These are phyloP conservation scores for Nadsonia commutata DNA, from an alignment of 1,139 yeast species.

Conservation along the genomic window DNA sequence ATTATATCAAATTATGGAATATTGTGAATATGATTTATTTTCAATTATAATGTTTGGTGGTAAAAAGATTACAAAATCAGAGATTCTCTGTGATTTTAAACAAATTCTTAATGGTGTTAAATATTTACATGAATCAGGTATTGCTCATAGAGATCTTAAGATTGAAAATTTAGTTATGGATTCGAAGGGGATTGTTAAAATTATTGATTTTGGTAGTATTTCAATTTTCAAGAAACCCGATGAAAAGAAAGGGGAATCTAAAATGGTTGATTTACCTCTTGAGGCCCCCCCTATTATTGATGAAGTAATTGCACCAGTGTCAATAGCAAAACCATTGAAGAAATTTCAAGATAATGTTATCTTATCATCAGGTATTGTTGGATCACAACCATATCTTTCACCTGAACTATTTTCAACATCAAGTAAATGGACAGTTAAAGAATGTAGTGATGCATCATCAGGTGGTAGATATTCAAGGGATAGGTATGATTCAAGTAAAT, in stretches of 20 bases:
- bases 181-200: conserved; percentile 53
- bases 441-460: conserved; percentile 44
- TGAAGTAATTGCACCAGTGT: conserved; percentile 36
- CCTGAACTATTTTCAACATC: conserved; percentile 83
- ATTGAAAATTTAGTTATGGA: conserved; percentile 87
- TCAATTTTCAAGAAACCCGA: conserved; percentile 87
- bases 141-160: conserved; percentile 84
- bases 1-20: conserved; percentile 94
- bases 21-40: conserved; percentile 90
- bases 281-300: background rate
- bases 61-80: conserved; percentile 27
- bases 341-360: conserved; percentile 7
- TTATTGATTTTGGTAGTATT: conserved; percentile 93
- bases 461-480: conserved; percentile 1
- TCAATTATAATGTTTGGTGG: conserved; percentile 92
- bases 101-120: conserved; percentile 63
- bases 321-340: conserved; percentile 30
- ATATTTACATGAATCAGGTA: conserved; percentile 54
- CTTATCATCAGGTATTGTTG: conserved; percentile 24
- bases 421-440: conserved; percentile 78
- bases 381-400: conserved; percentile 61
- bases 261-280: conserved; percentile 10
- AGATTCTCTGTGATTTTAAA: conserved; percentile 48
- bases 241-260: conserved; percentile 31
- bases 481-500: conserved; percentile 6